These are phyloP conservation scores for Ophiocordyceps robertsii DNA, from an alignment of 2,329 filamentous ascomycete species.

Conservation along the genomic window DNA sequence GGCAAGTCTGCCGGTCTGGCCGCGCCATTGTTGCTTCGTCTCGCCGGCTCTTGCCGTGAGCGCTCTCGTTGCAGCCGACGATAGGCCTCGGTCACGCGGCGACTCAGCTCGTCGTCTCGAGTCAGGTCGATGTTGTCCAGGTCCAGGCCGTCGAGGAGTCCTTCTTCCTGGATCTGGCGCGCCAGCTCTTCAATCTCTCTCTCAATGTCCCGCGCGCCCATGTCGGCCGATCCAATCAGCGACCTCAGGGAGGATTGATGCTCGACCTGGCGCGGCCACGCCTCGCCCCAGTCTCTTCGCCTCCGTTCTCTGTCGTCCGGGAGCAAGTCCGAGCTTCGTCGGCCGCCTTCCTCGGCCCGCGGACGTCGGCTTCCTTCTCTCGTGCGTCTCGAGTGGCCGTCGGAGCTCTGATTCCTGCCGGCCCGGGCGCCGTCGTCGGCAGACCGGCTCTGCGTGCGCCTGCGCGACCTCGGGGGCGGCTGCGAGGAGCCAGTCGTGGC, in stretches of 20 bases:
- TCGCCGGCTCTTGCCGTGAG: conserved; percentile 31
- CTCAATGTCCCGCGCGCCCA: conserved; percentile 67
- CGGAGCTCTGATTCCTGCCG: conserved; percentile 16
- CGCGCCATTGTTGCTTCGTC: conserved; percentile 26
- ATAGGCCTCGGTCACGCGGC: conserved; percentile 82
- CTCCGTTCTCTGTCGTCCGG: conserved; percentile 18
- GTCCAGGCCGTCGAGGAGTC: conserved; percentile 76
- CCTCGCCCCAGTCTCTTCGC: conserved; percentile 28
- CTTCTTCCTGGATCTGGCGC: conserved; percentile 77
- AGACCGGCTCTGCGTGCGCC: conserved; percentile 21
- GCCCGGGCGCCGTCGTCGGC: conserved; percentile 16
- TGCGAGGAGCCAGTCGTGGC: conserved; percentile 34
- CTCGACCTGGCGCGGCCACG: conserved; percentile 51
- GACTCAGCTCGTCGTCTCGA: conserved; percentile 81
- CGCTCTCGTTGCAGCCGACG: conserved; percentile 58
- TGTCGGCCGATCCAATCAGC: conserved; percentile 65
- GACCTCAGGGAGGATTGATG: conserved; percentile 84
- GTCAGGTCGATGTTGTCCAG: conserved; percentile 72
- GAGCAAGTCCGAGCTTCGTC: conserved; percentile 21
- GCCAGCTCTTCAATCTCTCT: conserved; percentile 84
- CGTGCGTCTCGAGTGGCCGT: conserved; percentile 15
- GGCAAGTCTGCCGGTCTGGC: conserved; percentile 16
- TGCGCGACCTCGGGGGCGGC: conserved; percentile 12
- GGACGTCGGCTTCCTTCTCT: conserved; percentile 9
- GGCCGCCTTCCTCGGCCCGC: conserved; percentile 11